These are phyloP conservation scores for Daldinia caldariorum DNA, from an alignment of 495 filamentous ascomycete genomes.

Conservation along the genomic window DNA sequence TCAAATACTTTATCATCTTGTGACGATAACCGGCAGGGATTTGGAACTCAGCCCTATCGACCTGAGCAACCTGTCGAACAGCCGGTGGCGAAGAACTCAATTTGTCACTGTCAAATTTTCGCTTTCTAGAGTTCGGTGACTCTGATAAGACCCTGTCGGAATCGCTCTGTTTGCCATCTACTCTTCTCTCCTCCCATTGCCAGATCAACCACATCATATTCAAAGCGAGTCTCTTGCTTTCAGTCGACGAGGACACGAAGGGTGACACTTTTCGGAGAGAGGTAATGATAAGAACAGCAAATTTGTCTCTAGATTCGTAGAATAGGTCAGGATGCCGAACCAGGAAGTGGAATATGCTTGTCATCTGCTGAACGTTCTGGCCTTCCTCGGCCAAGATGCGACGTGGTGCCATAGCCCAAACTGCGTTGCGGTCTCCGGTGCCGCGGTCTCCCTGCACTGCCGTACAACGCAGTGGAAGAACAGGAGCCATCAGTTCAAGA, in stretches of 20 bases:
- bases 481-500: conserved; percentile 91
- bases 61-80: conserved; percentile 51
- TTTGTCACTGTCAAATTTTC: conserved; percentile 70
- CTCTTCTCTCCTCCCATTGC: conserved; percentile 88
- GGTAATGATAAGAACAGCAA: conserved; percentile 85
- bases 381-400: conserved; percentile 94
- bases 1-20: conserved; percentile 89
- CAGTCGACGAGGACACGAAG: conserved; percentile 85
- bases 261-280: conserved; percentile 88
- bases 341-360: conserved; percentile 95
- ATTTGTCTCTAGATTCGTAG: conserved; percentile 92
- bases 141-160: conserved; percentile 63
- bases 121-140: conserved; percentile 78
- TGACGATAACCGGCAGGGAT: conserved; percentile 71
- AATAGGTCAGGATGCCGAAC: conserved; percentile 93
- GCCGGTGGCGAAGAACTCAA: conserved; percentile 60
- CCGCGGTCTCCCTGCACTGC: conserved; percentile 40
- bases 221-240: conserved; percentile 90
- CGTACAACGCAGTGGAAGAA: conserved; percentile 79
- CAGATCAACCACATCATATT: conserved; percentile 90
- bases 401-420: conserved; percentile 91
- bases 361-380: conserved; percentile 96
- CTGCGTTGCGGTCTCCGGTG: conserved; percentile 58
- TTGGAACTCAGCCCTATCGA: conserved; percentile 72
- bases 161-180: conserved; percentile 61